Evolutionary conservation across 75 land plant genomes (phyloP), one percentile per base, ranked within the genome.

Genomic region (Ceratopteris richardii): DNA sequence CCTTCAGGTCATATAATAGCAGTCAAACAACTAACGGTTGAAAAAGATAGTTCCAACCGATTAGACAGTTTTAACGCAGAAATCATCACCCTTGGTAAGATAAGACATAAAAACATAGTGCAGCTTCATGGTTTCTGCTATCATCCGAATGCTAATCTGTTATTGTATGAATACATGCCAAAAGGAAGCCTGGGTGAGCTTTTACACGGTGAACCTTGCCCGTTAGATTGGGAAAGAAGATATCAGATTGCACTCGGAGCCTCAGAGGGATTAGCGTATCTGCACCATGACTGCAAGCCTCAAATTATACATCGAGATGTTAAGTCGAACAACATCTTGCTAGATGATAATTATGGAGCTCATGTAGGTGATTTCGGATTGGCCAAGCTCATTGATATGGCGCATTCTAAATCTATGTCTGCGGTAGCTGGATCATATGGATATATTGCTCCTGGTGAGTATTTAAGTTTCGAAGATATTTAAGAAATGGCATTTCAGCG

Each of bases 291-390:
- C 57, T 84, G 88, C 72, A 87, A 78, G 64, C 91, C 91, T 23
- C 63, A 33, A 9, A 84, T 87, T 28, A 63, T 87, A 55, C 91
- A 87, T 65, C 68, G 87, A 62, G 91, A 87, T 60, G 84, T 87
- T 16, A 87, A 86, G 59, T 80, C 90, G 17, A 86, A 71, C 63
- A 86, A 86, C 60, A 83, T 86, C 22, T 53, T 86, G 4, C 77
- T 87, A 23, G 84, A 84, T 59, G 80, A 80, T 0, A 75, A 87
- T 27, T 87, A 69, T 75, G 88, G 80, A 63, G 88, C 91, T 19
- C 87, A 84, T 69, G 88, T 87, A n/a, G 88, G 88, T 56, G 91
- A 87, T 58, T 87, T 87, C 67, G 91, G 91, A n/a, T 52, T 87
- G 40, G 91, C 91, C 17, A 87, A 84, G 57, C 68, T 84, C 31